These are phyloP conservation scores for Acanthamoeba triangularis DNA, from an alignment of 208 protist species.

Conservation along the genomic window DNA sequence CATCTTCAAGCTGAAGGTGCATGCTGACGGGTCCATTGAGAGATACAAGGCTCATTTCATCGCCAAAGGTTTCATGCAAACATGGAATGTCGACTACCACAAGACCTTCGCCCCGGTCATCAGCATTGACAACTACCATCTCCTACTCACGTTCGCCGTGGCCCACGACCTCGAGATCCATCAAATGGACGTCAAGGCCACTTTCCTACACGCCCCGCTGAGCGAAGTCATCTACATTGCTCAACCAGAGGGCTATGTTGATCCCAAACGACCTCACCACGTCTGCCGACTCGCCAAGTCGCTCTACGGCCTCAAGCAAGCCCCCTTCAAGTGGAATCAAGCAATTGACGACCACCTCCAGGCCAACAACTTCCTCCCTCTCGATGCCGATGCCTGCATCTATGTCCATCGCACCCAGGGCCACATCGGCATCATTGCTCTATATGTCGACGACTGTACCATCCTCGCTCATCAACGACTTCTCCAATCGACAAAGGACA, in stretches of 20 bases:
- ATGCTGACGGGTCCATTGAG: neutral
- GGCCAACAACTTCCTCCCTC: neutral
- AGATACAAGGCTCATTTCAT: neutral
- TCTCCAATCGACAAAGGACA: neutral
- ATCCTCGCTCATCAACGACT: neutral
- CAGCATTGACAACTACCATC: neutral
- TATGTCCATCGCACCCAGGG: neutral
- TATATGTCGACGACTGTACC: conserved; percentile 22
- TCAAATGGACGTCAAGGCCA: conserved; percentile 6
- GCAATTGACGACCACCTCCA: neutral
- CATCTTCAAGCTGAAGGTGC: neutral
- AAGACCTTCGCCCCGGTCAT: conserved; percentile 18
- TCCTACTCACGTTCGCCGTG: neutral
- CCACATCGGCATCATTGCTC: neutral
- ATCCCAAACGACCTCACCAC: neutral
- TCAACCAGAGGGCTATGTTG: too few species aligned
- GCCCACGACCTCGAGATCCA: neutral
- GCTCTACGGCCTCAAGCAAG: conserved; percentile 16
- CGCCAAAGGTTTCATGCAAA: conserved; percentile 2
- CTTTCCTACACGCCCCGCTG: neutral
- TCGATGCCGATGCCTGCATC: neutral
- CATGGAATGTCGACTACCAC: neutral
- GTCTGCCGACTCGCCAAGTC: neutral
- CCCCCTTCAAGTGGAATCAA: neutral
- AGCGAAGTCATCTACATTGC: too few species aligned